phyloP scores from a whole-genome alignment of 2,329 filamentous ascomycete species.

The Rutstroemia sydowiana region DNA sequence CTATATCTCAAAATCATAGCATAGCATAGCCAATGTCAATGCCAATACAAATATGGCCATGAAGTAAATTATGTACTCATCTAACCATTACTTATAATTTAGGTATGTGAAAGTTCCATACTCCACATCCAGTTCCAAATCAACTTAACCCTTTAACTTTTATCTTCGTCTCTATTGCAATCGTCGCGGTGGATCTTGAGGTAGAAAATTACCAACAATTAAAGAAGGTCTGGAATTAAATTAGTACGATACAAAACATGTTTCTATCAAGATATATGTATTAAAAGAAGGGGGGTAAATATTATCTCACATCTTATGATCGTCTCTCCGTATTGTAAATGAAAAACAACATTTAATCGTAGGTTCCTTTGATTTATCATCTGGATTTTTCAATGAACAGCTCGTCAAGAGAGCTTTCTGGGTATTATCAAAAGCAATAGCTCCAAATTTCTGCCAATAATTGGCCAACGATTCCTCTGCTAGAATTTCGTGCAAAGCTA shows the following conservation, averaged over 20 bases:
- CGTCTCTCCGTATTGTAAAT: slow-evolving; percentile 90
- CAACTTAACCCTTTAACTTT: too few species aligned
- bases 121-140: too few species aligned
- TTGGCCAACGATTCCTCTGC: slow-evolving; percentile 91
- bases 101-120: too few species aligned
- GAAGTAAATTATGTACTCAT: too few species aligned
- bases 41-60: too few species aligned
- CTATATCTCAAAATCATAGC: too few species aligned
- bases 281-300: background rate
- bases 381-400: slow-evolving; percentile 81
- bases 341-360: slow-evolving; percentile 94
- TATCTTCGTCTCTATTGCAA: slow-evolving; percentile 29
- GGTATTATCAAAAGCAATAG: slow-evolving; percentile 88
- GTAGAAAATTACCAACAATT: slow-evolving; percentile 95
- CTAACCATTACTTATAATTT: too few species aligned
- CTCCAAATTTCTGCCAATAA: slow-evolving; percentile 99
- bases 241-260: background rate
- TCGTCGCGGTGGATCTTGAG: slow-evolving; percentile 57
- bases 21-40: too few species aligned
- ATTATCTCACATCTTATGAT: slow-evolving; percentile 81
- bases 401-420: slow-evolving; percentile 95
- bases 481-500: slow-evolving; percentile 91
- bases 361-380: slow-evolving; percentile 58
- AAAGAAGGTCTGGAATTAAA: slow-evolving; percentile 63
- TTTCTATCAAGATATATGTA: background rate